Evolutionary conservation across 805 yeast genomes (phyloP), one percentile per base, ranked within the genome.

Genomic region (Barnettozyma wickerhamii): DNA sequence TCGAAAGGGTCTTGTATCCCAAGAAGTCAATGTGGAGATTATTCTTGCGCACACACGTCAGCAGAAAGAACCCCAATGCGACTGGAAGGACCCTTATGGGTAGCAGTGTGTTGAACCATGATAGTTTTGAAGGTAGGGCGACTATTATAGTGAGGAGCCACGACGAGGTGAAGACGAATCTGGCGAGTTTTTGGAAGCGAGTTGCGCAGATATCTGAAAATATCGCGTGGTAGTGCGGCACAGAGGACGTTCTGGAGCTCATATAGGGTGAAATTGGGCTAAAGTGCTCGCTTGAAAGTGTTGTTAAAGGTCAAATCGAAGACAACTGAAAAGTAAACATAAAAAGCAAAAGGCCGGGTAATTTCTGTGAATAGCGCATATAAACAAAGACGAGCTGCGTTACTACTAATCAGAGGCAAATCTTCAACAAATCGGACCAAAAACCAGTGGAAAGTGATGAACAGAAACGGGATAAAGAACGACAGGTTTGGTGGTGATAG

Each of bases 201-300:
- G 66, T 55, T 31, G 64, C 59, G 42, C 71, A 67, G 6, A 68
- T 54, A 43, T 65, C 70, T 18, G 68, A 62, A 45, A 69, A 68
- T 19, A 68, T 59, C 10, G 63, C 41, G 38, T 65, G 64, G 45
- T 66, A 67, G 33, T 58, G 61, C 39, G 59, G 66, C 3, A 53
- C 57, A 10, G 49, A 37, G 13, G 43, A 27, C 5, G 21, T 19
- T 7, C 15, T 19, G 27, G 15, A 15, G 27, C 35, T 32, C 36
- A 32, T 37, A 10, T 6, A 18, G 26, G 26, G 12, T 9, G 12
- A 12, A 23, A 9, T 23, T 23, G 3, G 9, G 26, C 12, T 9
- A 23, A 23, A 9, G 3, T 9, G 12, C 9, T 13, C 13, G 17
- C 10, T n/a, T n/a, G 14, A n/a, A n/a, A n/a, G n/a, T n/a, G n/a